phyloP scores from a whole-genome alignment of 163 green algal genomes.

The Scenedesmus sp. region DNA sequence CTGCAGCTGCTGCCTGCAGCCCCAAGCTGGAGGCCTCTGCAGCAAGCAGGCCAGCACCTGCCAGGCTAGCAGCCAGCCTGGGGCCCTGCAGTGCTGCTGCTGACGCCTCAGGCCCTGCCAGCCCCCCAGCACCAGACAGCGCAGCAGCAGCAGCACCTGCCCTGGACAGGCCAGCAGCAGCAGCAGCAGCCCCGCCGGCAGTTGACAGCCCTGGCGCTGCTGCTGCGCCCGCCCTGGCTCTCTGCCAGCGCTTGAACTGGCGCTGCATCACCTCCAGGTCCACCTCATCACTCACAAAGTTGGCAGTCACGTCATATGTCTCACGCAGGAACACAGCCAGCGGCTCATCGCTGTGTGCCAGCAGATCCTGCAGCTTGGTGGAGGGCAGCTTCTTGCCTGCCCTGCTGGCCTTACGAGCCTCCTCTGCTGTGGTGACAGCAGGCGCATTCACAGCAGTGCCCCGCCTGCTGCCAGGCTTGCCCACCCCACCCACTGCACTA shows the following conservation, averaged over 20 bases:
- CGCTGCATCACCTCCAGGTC: slow-evolving; percentile 39
- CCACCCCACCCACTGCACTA: background rate
- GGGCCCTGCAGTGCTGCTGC: background rate
- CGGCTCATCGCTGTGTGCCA: slow-evolving; percentile 6
- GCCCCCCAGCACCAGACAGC: background rate
- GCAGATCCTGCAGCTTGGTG: slow-evolving; percentile 40
- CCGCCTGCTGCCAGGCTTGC: slow-evolving; percentile 11
- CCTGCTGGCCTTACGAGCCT: background rate
- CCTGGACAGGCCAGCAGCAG: background rate
- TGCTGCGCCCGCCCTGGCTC: background rate
- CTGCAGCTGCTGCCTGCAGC: background rate
- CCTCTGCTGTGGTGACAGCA: slow-evolving; percentile 11
- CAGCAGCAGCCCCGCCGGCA: background rate
- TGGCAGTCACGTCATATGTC: slow-evolving; percentile 50
- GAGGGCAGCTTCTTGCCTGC: slow-evolving; percentile 25
- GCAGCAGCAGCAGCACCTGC: slow-evolving; percentile 15
- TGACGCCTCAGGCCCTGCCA: background rate
- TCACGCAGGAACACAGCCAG: slow-evolving; percentile 48
- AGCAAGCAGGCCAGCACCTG: background rate
- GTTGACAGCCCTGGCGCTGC: background rate
- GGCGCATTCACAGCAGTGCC: background rate
- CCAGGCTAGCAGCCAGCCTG: background rate
- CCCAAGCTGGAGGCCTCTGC: background rate
- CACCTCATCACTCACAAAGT: slow-evolving; percentile 50
- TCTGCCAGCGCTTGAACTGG: slow-evolving; percentile 22